Percentiles rank a stretch among this genome's conserved stretches.
phyloP scores from a whole-genome alignment of 441 rosid species.

The Jatropha podagrica region DNA sequence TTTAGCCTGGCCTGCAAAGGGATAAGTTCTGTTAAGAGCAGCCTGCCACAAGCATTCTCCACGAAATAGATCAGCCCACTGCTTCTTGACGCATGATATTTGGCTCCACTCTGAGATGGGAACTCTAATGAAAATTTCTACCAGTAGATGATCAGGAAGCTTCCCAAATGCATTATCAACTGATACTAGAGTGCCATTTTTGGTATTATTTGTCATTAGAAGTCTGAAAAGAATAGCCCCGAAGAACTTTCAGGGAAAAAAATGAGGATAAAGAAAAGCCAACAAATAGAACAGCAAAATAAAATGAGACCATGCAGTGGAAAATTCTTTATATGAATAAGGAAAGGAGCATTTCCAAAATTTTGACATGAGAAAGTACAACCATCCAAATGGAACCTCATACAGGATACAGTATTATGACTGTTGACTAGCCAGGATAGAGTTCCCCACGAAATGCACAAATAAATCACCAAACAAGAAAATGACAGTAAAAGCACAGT shows the following conservation, averaged over 20 bases:
- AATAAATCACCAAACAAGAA: background rate
- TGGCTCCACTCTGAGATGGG: constrained; percentile 62
- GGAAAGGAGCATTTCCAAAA: background rate
- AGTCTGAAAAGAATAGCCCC: constrained; percentile 35
- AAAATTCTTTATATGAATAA: background rate
- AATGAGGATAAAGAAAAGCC: background rate
- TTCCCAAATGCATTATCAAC: constrained; percentile 46
- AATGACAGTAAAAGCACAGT: background rate
- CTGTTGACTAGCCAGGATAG: background rate
- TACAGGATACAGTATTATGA: background rate
- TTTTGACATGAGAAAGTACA: background rate
- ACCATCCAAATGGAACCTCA: background rate
- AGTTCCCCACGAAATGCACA: background rate
- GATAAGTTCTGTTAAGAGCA: constrained; percentile 59
- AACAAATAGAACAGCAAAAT: background rate
- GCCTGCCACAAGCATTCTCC: constrained; percentile 89
- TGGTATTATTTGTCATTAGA: constrained; percentile 47
- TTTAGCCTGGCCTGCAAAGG: constrained; percentile 49
- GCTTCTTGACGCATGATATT: constrained; percentile 62
- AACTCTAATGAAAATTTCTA: constrained; percentile 72
- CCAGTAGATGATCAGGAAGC: constrained; percentile 75
- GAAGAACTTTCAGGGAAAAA: background rate
- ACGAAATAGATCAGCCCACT: constrained; percentile 64
- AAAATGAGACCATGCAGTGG: background rate
- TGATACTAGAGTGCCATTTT: constrained; percentile 24